Base-by-base conservation (phyloP, 495 filamentous ascomycete species). In the Aeminium ludgeri region DNA sequence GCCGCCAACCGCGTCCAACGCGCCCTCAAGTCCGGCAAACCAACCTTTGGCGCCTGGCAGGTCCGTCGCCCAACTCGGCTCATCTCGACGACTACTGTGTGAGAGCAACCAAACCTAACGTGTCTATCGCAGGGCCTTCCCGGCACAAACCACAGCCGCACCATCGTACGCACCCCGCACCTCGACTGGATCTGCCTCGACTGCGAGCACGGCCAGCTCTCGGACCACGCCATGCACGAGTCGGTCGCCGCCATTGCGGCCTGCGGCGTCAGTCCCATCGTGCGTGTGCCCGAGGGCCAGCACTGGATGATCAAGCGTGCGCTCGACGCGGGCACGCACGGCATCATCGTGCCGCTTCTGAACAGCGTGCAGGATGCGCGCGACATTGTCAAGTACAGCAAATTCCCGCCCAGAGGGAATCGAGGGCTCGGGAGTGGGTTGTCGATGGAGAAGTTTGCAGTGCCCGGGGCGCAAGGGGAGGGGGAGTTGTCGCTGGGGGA, bases 151-250 rank as follows among this genome's bases (percentile, higher is more conserved):
- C 64, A 76, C 29, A 72, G 78, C n/a, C 68, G 80, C 33, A 58
- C 70, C 10, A 65, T 86, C 23, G 78, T 78, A 7, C 62, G 76
- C 20, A 65, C 74, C 3, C 35, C 46, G n/a, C 76, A 76, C 5
- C 69, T 76, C 2, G 80, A 82, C 55, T 86, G 78, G 78, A 68
- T 84, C 2, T 65, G 78, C 53, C 72, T 85, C 15, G 82, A 86
- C 57, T 74, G 68, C 34, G 78, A 84, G 54, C 81, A 87, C 59
- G 82, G 82, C 15, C 81, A 80, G 49, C 78, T 86, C 7, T 36
- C 38, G 68, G 80, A 87, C 59, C 72, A 70, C 29, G 68, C 72
- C 10, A 89, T 89, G 84, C 83, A 89, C 52, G 82, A 86, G 44
- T 73, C 80, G 2, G 81, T 87, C 23, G 75, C 80, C 13, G 58